A percentile compares a stretch with the other conserved stretches of the same genome.
These are phyloP conservation scores for Chrysopogon serrulatus DNA, from an alignment of 176 grass and related monocot genomes.

Conservation along the genomic window DNA sequence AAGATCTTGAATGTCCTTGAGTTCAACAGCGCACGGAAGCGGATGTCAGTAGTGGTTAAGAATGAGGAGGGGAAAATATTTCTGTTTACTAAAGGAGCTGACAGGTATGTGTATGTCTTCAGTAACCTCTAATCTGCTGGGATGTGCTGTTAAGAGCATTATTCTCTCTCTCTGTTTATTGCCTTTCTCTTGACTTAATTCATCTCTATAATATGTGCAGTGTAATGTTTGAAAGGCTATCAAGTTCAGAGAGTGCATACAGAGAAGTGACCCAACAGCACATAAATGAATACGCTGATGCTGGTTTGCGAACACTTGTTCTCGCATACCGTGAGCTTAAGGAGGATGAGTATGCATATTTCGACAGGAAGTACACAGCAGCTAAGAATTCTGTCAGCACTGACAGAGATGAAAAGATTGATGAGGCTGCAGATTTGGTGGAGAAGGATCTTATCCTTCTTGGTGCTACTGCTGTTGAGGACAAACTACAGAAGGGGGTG, in stretches of 20 bases:
- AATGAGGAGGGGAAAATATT: constrained; percentile 62
- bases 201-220: constrained; percentile 31
- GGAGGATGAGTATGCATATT: constrained; percentile 60
- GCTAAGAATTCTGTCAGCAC: constrained; percentile 70
- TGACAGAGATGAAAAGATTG: constrained; percentile 77
- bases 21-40: constrained; percentile 77
- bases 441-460: constrained; percentile 81
- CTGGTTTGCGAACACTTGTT: constrained; percentile 82
- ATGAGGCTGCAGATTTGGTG: constrained; percentile 55
- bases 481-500: constrained; percentile 87
- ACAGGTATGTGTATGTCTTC: constrained; percentile 57
- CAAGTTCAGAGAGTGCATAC: constrained; percentile 33
- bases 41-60: constrained; percentile 89
- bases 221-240: constrained; percentile 84
- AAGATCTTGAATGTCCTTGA: constrained; percentile 79
- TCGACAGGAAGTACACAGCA: constrained; percentile 47
- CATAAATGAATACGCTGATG: constrained; percentile 82
- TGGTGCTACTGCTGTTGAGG: constrained; percentile 90
- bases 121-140: background rate
- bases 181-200: constrained; percentile 13
- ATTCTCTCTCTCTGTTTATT: background rate
- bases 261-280: constrained; percentile 70
- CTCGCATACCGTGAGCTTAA: constrained; percentile 70
- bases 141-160: background rate
- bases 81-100: constrained; percentile 84